Base-by-base conservation (phyloP, 2,329 filamentous ascomycete genomes). In the Botrytis deweyae region DNA sequence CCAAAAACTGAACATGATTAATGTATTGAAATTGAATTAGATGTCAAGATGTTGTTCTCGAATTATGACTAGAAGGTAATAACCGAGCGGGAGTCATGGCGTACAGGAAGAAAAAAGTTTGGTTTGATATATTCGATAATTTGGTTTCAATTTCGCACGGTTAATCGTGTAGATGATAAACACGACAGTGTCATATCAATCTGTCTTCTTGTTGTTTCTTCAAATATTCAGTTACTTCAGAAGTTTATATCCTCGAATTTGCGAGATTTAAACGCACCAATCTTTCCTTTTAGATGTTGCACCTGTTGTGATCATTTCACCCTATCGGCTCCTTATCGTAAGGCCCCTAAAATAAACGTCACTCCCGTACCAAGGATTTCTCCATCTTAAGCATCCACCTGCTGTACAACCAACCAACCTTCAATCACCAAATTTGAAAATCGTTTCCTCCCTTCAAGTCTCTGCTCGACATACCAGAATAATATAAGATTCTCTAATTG, bases 281-380 rank as follows among this genome's bases (percentile, higher is more conserved):
- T 36, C 46, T 49, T 36, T 36, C 22, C 44, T 25, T n/a, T 40
- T 40, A 29, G 22, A 58, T 49, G 16, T 55, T 29, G 8, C 36
- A 29, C 46, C 46, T 38, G 14, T 46, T 44, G 12, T 52, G n/a
- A 44, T 33, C 42, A 49, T 36, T 66, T 38, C 12, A 67, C 49
- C 65, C 46, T 68, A 68, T 68, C 65, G 65, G 65, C 65, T 68
- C n/a, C 65, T 68, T 68, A 68, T 68, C 46, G 65, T 55, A 29
- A 40, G 46, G 46, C 65, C 65, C 65, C 52, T 58, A 58, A 58
- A 58, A 58, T 68, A 58, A 68, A 68, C 65, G 65, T 58, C 65
- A 68, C 65, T 68, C 49, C 36, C 25, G 65, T n/a, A 67, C 65
- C 22, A 55, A 55, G 49, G 65, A 40, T 42, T 55, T 29, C 33